Conservation (phyloP, 257 asterid species). For the Nicotiana knightiana region DNA sequence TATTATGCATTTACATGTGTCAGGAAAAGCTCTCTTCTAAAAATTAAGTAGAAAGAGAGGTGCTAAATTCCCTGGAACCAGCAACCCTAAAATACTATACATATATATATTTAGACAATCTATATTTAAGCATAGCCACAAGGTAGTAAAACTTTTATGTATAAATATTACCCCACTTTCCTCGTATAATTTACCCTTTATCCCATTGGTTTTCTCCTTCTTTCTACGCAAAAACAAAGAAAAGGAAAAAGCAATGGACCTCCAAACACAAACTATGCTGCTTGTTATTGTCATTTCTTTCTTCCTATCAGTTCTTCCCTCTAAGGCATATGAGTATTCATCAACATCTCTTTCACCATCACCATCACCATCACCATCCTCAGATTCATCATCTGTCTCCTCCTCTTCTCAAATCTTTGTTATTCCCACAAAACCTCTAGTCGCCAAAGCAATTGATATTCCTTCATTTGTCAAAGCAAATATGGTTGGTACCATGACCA, state of each 20-base stretch:
- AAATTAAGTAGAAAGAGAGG: neutral
- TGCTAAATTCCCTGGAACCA: neutral
- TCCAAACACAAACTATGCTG: neutral
- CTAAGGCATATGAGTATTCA: neutral
- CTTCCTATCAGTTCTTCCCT: neutral
- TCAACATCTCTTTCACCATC: neutral
- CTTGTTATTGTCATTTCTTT: constrained; percentile 13
- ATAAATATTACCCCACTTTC: neutral
- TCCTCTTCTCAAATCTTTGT: neutral
- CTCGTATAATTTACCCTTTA: neutral
- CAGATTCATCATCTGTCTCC: too few relatives aligned
- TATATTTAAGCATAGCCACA: neutral
- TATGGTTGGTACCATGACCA: constrained; percentile 19
- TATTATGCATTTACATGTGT: too few relatives aligned
- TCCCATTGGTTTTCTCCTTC: neutral
- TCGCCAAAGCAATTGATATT: neutral
- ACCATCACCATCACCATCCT: too few relatives aligned
- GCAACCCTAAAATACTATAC: neutral
- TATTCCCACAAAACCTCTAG: neutral
- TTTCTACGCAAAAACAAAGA: neutral
- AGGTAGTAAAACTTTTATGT: neutral
- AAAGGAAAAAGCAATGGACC: constrained; percentile 18
- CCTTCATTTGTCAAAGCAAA: constrained; percentile 12
- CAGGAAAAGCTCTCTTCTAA: too few relatives aligned
- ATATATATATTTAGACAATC: neutral